These are phyloP conservation scores for Rhodamnia argentea DNA, from an alignment of 345 rosid genomes.

Conservation along the genomic window DNA sequence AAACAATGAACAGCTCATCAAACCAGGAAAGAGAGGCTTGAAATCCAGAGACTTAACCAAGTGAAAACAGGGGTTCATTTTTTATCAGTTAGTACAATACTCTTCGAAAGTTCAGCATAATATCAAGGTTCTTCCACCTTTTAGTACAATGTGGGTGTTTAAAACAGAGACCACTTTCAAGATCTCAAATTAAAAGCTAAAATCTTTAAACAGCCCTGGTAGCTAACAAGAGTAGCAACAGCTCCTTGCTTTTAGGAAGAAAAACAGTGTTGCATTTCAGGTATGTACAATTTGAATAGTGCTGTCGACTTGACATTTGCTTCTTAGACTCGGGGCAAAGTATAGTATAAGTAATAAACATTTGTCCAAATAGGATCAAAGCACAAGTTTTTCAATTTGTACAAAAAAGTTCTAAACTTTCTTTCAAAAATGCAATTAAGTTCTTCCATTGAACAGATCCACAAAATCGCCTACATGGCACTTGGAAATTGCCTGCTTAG, in stretches of 20 bases:
- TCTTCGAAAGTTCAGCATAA: neutral
- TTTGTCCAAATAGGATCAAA: neutral
- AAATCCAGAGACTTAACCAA: neutral
- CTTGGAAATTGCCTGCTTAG: neutral
- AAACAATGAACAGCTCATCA: neutral
- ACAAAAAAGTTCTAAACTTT: neutral
- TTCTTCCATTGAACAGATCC: neutral
- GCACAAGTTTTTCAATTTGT: neutral
- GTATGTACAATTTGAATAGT: neutral
- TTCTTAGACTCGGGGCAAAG: neutral
- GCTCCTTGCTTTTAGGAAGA: neutral
- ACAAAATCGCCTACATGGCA: neutral
- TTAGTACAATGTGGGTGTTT: neutral
- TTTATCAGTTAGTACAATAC: neutral
- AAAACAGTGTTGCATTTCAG: neutral
- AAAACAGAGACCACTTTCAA: neutral
- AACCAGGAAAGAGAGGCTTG: neutral
- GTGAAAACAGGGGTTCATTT: neutral
- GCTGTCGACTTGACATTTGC: neutral
- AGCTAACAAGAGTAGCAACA: neutral
- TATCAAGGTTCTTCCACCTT: neutral
- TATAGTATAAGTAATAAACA: neutral
- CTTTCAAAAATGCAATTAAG: neutral
- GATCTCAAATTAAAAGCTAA: neutral
- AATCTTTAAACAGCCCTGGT: neutral